A percentile compares a stretch with the other conserved stretches of the same genome.
Conservation (phyloP, 2,329 filamentous ascomycete species). For the Claviceps arundinis region DNA sequence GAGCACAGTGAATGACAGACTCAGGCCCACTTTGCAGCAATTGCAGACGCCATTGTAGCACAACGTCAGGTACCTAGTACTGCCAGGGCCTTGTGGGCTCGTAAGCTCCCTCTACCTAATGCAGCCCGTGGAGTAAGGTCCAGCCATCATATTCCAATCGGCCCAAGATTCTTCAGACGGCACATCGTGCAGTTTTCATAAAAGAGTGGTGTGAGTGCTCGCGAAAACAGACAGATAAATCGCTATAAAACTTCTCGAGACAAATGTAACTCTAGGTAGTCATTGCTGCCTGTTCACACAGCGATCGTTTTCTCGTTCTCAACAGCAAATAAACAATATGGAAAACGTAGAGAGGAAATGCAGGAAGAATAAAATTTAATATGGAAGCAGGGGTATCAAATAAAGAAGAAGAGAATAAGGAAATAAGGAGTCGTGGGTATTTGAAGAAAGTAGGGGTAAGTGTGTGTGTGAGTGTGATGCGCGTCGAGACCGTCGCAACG, state of each 20-base stretch:
- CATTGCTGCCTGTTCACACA: neutral
- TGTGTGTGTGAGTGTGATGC: neutral
- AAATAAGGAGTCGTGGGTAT: neutral
- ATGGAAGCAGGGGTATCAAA: slow-evolving; percentile 7
- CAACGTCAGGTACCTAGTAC: neutral
- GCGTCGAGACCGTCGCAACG: neutral
- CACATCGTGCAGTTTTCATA: neutral
- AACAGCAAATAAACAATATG: neutral
- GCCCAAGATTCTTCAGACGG: neutral
- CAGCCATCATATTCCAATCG: neutral
- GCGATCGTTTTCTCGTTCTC: neutral
- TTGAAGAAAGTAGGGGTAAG: neutral
- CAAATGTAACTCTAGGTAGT: neutral
- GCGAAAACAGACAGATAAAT: neutral
- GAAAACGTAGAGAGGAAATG: neutral
- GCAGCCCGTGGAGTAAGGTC: neutral
- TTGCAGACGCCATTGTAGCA: neutral
- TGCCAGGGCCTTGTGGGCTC: neutral
- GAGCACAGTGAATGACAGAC: neutral
- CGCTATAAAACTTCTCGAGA: neutral
- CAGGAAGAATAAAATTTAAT: neutral
- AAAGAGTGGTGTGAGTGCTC: neutral
- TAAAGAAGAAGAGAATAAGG: slow-evolving; percentile 2
- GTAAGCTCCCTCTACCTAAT: neutral
- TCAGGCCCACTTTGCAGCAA: neutral